Evolutionary conservation across 768 basidiomycete genomes (phyloP), one percentile per base, ranked within the genome.

Genomic region (Lactarius indigo): DNA sequence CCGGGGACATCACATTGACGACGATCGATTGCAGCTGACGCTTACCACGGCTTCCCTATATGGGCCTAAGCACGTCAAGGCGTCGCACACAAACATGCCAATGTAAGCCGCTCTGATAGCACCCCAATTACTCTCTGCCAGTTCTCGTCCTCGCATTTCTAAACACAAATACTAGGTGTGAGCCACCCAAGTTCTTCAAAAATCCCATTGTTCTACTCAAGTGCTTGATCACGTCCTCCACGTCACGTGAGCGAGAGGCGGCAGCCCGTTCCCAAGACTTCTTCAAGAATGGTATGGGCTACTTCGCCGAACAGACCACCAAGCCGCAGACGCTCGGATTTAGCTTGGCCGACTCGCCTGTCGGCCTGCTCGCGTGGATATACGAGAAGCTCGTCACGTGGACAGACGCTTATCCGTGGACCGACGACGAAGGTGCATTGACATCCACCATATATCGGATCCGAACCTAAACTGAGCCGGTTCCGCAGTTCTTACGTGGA

Each of bases 401-500:
- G 76, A 64, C 73, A 0, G 85, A 86, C 70, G 68, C 72, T 5
- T 85, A 87, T 71, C 77, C 79, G 0, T 86, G 84, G 85, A 77
- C 78, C 18, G 82, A 84, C 56, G 84, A 86, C 41, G 83, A 86
- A 76, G 76, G 86, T 82, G 26, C 7, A 68, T 33, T 28, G 15
- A 39, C n/a, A 26, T 12, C 23, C 2, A 5, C 23, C 23, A 23
- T 23, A 12, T 23, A 13, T 20, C 8, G 4, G 39, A 6, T 50
- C 47, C 12, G 8, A 23, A 44, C 44, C 20, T 10, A 50, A 26
- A 23, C 47, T 26, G 44, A 50, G 5, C 23, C 10, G n/a, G 44
- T 26, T 26, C 15, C 23, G n/a, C 63, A 86, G 86, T 87, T 1
- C 69, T 88, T 35, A 85, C 84, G 0, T 88, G 86, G 85, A 73